phyloP scores from a whole-genome alignment of 495 filamentous ascomycete species.

The Hyaloscypha finlandica region DNA sequence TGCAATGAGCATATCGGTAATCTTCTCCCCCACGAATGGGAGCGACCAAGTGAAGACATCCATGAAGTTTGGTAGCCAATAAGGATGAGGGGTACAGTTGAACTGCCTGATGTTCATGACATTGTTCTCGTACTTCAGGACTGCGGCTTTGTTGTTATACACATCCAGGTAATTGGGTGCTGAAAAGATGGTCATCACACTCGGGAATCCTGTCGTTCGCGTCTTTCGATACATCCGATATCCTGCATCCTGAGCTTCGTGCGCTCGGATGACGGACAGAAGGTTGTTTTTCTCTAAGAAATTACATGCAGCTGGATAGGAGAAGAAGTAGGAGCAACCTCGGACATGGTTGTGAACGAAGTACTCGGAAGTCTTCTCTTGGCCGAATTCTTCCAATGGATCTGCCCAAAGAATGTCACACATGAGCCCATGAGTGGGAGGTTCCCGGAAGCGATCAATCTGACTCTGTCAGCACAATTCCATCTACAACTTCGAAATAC shows the following conservation, averaged over 20 bases:
- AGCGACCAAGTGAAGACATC: conserved; percentile 99
- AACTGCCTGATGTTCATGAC: conserved; percentile 99
- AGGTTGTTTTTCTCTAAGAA: conserved; percentile 99
- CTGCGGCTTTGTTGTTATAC: conserved; percentile 99
- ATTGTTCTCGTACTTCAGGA: conserved; percentile 99
- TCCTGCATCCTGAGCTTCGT: conserved; percentile 97
- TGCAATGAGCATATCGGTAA: conserved; percentile 98
- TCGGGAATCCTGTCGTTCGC: conserved; percentile 94
- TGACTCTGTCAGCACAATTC: conserved; percentile 35
- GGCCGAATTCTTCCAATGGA: conserved; percentile 97
- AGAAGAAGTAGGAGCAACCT: conserved; percentile 99
- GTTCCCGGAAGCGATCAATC: conserved; percentile 98
- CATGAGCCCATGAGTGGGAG: conserved; percentile 96
- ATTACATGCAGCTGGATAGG: conserved; percentile 95
- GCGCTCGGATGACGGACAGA: conserved; percentile 95
- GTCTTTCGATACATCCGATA: conserved; percentile 99
- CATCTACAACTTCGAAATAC: conserved; percentile 34
- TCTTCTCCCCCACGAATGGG: conserved; percentile 98
- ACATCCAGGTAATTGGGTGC: conserved; percentile 98
- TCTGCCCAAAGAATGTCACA: conserved; percentile 99
- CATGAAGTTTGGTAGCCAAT: conserved; percentile 99
- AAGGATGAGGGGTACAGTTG: conserved; percentile 98
- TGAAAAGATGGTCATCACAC: conserved; percentile 99
- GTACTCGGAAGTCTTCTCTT: conserved; percentile 96
- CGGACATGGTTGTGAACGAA: conserved; percentile 98